Base-by-base conservation (phyloP, 257 asterid species). In the Fraxinus anomala region DNA sequence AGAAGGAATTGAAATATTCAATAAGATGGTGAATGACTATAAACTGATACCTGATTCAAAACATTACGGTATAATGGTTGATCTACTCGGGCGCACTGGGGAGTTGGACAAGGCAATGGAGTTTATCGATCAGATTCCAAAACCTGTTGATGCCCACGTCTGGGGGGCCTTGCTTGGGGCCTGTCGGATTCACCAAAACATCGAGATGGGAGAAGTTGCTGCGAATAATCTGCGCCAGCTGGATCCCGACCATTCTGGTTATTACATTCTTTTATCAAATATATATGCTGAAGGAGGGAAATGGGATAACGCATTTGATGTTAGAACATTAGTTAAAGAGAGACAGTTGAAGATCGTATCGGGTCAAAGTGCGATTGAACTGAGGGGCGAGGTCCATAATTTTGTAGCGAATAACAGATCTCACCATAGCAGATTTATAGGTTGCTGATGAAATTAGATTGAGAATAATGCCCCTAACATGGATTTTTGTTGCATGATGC, bases 151-250 rank as follows among this genome's bases (percentile, higher is more conserved):
- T 73, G 87, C 87, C 12, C 82, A 87, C 77, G 78, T 82, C 1
- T 91, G 98, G 97, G 96, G 91, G 42, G 91, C 96, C 3, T 85
- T 91, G 82, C 90, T 92, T 63, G 92, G 94, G 66, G 90, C 94
- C 0, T 91, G 93, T 23, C 23, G 88, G 81, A 81, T 87, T 63
- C 83, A 91, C 82, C 89, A 84, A 59, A 89, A 92, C 59, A 68
- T 17, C 59, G 87, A 87, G 80, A 74, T 94, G 31, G 97, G 88
- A 59, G 91, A 91, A 69, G 69, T 85, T 70, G 96, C 94, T 2
- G 91, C 87, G 0, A 81, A 81, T 82, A 89, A 91, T 69, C 81
- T 87, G 76, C 79, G 73, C 1, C 83, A 44, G 71, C 77, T 87
- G 26, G 91, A 85, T 47, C 84, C 88, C 3, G 34, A 68, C 13